Evolutionary conservation across 805 yeast species (phyloP).

Genomic region (Danielozyma ontarioensis): DNA sequence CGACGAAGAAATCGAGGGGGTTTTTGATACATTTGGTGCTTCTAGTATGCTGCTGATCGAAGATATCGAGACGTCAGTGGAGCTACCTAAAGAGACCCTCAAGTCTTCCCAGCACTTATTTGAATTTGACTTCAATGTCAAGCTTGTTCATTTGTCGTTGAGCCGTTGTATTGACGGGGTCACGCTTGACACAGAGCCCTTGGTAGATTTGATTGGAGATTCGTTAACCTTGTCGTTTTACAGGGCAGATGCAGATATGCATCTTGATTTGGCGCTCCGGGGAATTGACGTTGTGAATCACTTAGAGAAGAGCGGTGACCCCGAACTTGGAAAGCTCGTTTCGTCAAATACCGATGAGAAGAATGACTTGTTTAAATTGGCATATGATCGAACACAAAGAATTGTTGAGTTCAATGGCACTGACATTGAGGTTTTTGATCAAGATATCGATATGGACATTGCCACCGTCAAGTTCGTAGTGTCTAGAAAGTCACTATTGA

Average conservation of each 20-base stretch:
- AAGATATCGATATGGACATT: conserved; percentile 62
- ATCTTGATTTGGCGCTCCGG: conserved; percentile 56
- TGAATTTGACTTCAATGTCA: conserved; percentile 71
- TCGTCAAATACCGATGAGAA: conserved; percentile 50
- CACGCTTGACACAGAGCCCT: conserved; percentile 56
- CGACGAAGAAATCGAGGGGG: conserved; percentile 28
- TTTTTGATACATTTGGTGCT: conserved; percentile 30
- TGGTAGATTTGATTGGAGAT: conserved; percentile 72
- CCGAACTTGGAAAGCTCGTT: conserved; percentile 62
- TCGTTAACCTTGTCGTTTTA: conserved; percentile 54
- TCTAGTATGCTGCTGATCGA: conserved; percentile 3
- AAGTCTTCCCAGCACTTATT: conserved; percentile 51
- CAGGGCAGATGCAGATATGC: conserved; percentile 57
- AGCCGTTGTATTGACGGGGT: conserved; percentile 62
- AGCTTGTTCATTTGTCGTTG: conserved; percentile 54
- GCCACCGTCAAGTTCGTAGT: conserved; percentile 74
- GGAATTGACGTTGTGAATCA: conserved; percentile 73
- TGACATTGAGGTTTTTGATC: conserved; percentile 69
- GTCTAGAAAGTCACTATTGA: conserved; percentile 71
- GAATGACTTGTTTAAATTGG: conserved; percentile 50
- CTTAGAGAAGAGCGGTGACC: conserved; percentile 55
- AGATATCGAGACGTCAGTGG: conserved; percentile 1
- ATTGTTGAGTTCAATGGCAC: conserved; percentile 48
- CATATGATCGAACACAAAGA: conserved; percentile 56
- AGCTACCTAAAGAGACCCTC: conserved; percentile 9